These are phyloP conservation scores for Collybia sordida DNA, from an alignment of 768 basidiomycete genomes.

Conservation along the genomic window DNA sequence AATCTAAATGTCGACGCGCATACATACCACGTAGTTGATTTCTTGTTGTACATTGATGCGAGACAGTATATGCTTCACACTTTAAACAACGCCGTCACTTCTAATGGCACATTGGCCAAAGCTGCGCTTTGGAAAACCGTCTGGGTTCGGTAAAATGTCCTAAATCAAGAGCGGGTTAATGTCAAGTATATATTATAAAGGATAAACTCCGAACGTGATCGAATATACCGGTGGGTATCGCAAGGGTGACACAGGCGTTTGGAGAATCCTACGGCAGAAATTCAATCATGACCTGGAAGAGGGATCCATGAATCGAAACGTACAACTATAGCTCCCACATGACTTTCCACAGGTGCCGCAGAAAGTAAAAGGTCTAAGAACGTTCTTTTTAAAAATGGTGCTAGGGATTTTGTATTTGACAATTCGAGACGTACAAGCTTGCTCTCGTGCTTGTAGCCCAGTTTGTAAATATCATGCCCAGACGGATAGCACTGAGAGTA, in stretches of 20 bases:
- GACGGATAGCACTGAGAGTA: conserved; percentile 4
- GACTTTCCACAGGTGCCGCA: conserved; percentile 64
- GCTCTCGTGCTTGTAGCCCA: conserved; percentile 58
- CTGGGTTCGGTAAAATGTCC: conserved; percentile 68
- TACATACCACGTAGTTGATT: no score
- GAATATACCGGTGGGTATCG: conserved; percentile 76
- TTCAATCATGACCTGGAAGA: not conserved
- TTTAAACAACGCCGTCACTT: conserved; percentile 56
- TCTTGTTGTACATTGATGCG: no score
- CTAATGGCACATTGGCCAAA: conserved; percentile 69
- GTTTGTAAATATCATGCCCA: not conserved
- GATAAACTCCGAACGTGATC: conserved; percentile 47
- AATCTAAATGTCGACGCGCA: no score
- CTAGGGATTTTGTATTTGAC: not conserved
- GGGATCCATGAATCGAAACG: conserved; percentile 16
- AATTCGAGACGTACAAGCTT: conserved; percentile 52
- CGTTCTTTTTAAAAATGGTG: not conserved
- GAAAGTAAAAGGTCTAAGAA: conserved; percentile 57
- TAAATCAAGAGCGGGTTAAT: conserved; percentile 18
- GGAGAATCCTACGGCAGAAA: conserved; percentile 55
- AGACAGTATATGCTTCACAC: no score
- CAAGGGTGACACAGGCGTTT: conserved; percentile 76
- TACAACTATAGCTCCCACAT: conserved; percentile 68
- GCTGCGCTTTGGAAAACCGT: conserved; percentile 57
- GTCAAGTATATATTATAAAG: not conserved